phyloP scores from a whole-genome alignment of 1,139 yeast genomes.

The Williopsis jadinii region DNA sequence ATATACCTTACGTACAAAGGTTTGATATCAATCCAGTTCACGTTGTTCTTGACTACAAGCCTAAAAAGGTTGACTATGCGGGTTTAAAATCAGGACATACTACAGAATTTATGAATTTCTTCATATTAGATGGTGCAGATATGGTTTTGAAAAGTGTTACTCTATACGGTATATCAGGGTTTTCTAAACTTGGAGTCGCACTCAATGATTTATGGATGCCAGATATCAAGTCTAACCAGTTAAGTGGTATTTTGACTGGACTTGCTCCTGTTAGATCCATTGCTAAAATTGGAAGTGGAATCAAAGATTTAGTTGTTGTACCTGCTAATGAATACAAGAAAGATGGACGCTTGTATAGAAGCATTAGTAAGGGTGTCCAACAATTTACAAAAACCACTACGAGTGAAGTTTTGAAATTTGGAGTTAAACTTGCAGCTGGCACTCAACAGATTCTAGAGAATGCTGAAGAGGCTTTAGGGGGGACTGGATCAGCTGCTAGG shows the following conservation, averaged over 20 bases:
- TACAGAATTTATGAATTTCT: slow-evolving; percentile 80
- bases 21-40: slow-evolving; percentile 56
- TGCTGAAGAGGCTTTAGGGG: slow-evolving; percentile 72
- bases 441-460: slow-evolving; percentile 77
- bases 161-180: slow-evolving; percentile 73
- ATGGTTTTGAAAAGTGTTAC: slow-evolving; percentile 55
- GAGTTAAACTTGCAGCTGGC: slow-evolving; percentile 83
- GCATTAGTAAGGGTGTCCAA: slow-evolving; percentile 70
- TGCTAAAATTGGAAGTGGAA: slow-evolving; percentile 72
- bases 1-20: slow-evolving; percentile 61
- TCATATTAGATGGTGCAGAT: slow-evolving; percentile 80
- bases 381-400: slow-evolving; percentile 79
- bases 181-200: slow-evolving; percentile 46
- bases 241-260: slow-evolving; percentile 76
- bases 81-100: slow-evolving; percentile 84
- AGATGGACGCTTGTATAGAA: slow-evolving; percentile 63
- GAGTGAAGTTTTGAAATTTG: slow-evolving; percentile 72
- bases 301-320: slow-evolving; percentile 63
- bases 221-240: slow-evolving; percentile 71
- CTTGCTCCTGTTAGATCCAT: slow-evolving; percentile 75
- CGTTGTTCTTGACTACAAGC: slow-evolving; percentile 82
- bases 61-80: slow-evolving; percentile 76
- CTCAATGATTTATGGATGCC: slow-evolving; percentile 79
- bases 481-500: slow-evolving; percentile 39
- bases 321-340: slow-evolving; percentile 70